These are phyloP conservation scores for Alternaria ethzedia DNA, from an alignment of 2,329 filamentous ascomycete genomes.

Conservation along the genomic window DNA sequence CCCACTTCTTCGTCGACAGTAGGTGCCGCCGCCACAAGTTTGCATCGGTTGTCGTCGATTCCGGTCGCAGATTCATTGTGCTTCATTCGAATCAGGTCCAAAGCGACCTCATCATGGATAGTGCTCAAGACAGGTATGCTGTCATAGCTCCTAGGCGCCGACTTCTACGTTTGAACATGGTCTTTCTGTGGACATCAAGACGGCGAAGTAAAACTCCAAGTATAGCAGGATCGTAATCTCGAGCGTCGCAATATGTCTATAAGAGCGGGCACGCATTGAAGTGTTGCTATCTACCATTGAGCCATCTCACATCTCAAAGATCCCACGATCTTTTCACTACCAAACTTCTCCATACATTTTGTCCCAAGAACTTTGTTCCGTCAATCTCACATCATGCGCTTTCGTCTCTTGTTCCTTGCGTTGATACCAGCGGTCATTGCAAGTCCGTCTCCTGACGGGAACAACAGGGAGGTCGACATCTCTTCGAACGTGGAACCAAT, in stretches of 20 bases:
- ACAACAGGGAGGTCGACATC: neutral
- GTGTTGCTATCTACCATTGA: neutral
- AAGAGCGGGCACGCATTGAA: neutral
- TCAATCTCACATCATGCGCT: neutral
- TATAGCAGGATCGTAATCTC: neutral
- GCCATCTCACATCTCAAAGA: neutral
- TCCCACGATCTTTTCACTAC: neutral
- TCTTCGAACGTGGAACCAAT: neutral
- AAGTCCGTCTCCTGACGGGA: neutral
- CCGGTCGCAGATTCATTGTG: neutral
- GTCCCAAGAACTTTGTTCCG: neutral
- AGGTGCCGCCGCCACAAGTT: neutral
- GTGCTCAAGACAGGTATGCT: neutral
- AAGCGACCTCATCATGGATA: neutral
- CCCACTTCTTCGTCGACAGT: neutral
- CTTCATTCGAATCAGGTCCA: neutral
- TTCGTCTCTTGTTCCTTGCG: neutral
- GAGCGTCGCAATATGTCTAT: neutral
- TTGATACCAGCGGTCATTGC: neutral
- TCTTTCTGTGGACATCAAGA: neutral
- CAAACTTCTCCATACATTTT: neutral
- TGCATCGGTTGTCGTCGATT: neutral
- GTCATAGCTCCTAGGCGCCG: neutral
- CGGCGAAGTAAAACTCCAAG: neutral
- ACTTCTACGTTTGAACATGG: neutral